These are phyloP conservation scores for Citrus sp. DNA, from an alignment of 345 rosid genomes.

Conservation along the genomic window DNA sequence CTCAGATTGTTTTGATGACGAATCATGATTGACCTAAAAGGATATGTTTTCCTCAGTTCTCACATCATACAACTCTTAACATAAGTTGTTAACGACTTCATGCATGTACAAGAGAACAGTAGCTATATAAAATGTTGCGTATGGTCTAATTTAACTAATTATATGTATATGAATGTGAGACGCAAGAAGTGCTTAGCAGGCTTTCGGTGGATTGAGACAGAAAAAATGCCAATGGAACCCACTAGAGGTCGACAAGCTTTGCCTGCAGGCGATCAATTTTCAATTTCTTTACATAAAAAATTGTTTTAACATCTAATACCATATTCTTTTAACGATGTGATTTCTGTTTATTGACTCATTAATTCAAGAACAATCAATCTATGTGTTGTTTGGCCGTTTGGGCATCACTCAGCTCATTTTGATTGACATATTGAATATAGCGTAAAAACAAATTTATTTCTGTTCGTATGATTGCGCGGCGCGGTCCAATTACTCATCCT, in stretches of 20 bases:
- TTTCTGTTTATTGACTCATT: background rate
- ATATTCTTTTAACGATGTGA: background rate
- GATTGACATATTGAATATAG: background rate
- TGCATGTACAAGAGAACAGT: background rate
- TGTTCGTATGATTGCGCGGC: background rate
- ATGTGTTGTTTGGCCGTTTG: background rate
- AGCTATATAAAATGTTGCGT: background rate
- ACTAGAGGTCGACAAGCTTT: background rate
- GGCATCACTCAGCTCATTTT: background rate
- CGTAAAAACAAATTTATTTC: background rate
- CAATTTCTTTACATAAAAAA: no score
- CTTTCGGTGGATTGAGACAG: conserved; percentile 20
- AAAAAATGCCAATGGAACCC: conserved; percentile 13
- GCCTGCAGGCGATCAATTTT: background rate
- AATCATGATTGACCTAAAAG: background rate
- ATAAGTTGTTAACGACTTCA: background rate
- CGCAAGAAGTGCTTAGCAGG: background rate
- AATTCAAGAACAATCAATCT: background rate
- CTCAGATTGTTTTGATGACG: background rate
- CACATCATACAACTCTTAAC: background rate
- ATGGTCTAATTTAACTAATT: background rate
- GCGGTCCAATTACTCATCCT: background rate
- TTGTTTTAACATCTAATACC: no score
- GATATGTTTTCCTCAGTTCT: background rate
- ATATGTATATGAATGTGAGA: background rate